These are phyloP conservation scores for Clitoria ternatea DNA, from an alignment of 306 rosid genomes.

Conservation along the genomic window DNA sequence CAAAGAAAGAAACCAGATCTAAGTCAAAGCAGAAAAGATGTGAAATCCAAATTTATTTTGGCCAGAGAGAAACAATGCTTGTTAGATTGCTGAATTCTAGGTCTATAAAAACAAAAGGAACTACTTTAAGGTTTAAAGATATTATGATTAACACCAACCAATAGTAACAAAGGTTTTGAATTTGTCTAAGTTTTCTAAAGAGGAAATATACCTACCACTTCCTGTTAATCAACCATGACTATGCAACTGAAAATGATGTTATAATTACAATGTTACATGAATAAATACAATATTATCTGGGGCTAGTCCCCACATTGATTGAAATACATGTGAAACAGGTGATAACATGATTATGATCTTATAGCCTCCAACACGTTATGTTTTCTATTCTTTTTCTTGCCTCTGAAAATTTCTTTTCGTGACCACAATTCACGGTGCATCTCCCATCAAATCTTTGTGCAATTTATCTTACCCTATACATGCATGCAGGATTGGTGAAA, in stretches of 20 bases:
- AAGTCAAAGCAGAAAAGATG: neutral
- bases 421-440: neutral
- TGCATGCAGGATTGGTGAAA: slow-evolving; percentile 2
- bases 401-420: neutral
- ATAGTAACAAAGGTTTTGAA: neutral
- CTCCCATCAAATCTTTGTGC: neutral
- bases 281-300: neutral
- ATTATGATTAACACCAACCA: slow-evolving; percentile 9
- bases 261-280: too few species aligned
- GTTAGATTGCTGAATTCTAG: slow-evolving; percentile 14
- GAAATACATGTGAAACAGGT: neutral
- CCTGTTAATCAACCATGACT: slow-evolving; percentile 15
- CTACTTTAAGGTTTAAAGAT: neutral
- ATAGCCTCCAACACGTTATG: slow-evolving; percentile 6
- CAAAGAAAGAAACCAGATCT: too few species aligned
- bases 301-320: slow-evolving; percentile 6
- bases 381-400: neutral
- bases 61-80: neutral
- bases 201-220: slow-evolving; percentile 24
- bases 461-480: neutral
- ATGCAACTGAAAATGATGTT: slow-evolving; percentile 5
- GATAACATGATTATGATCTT: neutral
- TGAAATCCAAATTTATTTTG: neutral
- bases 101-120: too few species aligned
- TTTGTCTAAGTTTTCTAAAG: slow-evolving; percentile 18